Conservation (phyloP, 2,329 filamentous ascomycete species). For the Gnomoniopsis smithogilvyi region DNA sequence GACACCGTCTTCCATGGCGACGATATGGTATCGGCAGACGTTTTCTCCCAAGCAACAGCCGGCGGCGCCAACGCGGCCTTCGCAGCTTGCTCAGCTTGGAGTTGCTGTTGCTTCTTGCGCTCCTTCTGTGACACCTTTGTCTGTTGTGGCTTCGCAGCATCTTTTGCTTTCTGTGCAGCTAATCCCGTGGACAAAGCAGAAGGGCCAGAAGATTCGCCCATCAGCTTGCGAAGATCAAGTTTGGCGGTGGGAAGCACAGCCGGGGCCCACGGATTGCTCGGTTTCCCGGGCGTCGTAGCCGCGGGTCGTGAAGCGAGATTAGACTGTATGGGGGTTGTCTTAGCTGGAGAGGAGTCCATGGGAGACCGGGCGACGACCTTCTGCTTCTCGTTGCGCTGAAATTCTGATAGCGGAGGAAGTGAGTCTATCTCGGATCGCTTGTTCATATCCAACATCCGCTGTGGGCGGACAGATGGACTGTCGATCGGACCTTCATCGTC, state of each 20-base stretch:
- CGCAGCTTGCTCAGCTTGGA: constrained; percentile 50
- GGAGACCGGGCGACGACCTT: constrained; percentile 27
- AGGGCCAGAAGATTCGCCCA: constrained; percentile 51
- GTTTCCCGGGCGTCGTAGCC: constrained; percentile 16
- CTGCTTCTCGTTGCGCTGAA: constrained; percentile 37
- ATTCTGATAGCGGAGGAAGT: constrained; percentile 28
- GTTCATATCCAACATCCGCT: constrained; percentile 17
- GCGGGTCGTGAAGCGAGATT: constrained; percentile 7
- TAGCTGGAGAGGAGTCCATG: constrained; percentile 5
- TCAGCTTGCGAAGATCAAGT: constrained; percentile 73
- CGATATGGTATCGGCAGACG: constrained; percentile 33
- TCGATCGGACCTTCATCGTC: constrained; percentile 55
- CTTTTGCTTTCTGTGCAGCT: constrained; percentile 45
- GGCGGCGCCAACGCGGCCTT: constrained; percentile 35
- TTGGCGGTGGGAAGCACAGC: constrained; percentile 56
- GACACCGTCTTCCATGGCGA: constrained; percentile 66
- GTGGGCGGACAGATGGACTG: constrained; percentile 30
- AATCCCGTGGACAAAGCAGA: constrained; percentile 54
- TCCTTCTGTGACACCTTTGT: constrained; percentile 86
- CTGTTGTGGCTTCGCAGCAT: constrained; percentile 35
- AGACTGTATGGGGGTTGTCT: constrained; percentile 14
- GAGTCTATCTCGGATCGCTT: constrained; percentile 27
- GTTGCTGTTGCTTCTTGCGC: constrained; percentile 77
- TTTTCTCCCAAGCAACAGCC: constrained; percentile 40
- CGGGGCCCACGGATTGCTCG: constrained; percentile 47